Evolutionary conservation across 306 rosid genomes (phyloP).

Genomic region (Crotalaria pallida): DNA sequence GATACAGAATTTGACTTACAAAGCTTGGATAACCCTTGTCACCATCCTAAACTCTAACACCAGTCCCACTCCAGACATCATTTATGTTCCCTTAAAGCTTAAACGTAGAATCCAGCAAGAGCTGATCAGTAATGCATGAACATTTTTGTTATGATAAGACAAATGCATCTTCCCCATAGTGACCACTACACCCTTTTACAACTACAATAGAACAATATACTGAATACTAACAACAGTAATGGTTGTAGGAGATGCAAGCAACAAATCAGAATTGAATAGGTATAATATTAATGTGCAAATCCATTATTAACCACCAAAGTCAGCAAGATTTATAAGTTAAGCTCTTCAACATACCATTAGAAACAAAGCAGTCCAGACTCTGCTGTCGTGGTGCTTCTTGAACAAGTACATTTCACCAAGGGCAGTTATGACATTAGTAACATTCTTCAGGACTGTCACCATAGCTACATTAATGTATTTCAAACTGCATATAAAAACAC

Average conservation of each 20-base stretch:
- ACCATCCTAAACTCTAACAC: constrained; percentile 1
- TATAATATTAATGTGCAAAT: background rate
- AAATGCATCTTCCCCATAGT: background rate
- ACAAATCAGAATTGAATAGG: constrained; percentile 6
- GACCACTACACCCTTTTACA: constrained; percentile 11
- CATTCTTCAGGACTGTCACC: constrained; percentile 98
- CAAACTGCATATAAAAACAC: constrained; percentile 65
- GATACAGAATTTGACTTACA: background rate
- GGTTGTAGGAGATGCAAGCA: constrained; percentile 7
- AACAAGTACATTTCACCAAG: constrained; percentile 93
- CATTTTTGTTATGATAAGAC: constrained; percentile 1
- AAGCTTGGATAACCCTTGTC: background rate
- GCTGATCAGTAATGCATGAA: background rate
- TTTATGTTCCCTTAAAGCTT: background rate
- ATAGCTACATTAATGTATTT: constrained; percentile 96
- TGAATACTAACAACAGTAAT: background rate
- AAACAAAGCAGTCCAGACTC: constrained; percentile 94
- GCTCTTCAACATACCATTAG: constrained; percentile 65
- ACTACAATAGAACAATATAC: background rate
- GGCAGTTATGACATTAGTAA: constrained; percentile 96
- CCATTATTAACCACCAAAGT: constrained; percentile 1
- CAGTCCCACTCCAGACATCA: background rate
- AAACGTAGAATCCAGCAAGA: background rate
- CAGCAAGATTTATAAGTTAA: constrained; percentile 1
- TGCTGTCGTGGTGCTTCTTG: constrained; percentile 74